Evolutionary conservation across 139 green algal species (phyloP).

Genomic region (Nannochloris sp.): DNA sequence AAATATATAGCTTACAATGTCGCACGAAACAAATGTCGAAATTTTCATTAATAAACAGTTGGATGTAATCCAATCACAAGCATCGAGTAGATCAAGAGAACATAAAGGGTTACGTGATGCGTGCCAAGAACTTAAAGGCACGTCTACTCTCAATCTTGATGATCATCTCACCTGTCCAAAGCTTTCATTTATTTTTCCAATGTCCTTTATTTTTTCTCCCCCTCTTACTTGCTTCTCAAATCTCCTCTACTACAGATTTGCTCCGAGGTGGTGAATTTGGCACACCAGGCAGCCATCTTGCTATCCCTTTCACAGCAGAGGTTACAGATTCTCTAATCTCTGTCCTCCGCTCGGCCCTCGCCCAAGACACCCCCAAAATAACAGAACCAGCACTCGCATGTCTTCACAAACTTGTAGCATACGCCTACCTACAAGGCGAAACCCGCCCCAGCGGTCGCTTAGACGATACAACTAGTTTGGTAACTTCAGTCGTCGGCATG

Average conservation of each 20-base stretch:
- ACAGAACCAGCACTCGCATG: conserved; percentile 70
- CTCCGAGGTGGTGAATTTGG: conserved; percentile 27
- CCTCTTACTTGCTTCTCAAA: neutral
- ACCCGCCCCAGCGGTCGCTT: conserved; percentile 33
- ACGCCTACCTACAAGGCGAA: conserved; percentile 76
- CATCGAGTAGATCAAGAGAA: conserved; percentile 48
- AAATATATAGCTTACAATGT: no score
- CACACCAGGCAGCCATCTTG: conserved; percentile 9
- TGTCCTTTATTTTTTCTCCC: neutral
- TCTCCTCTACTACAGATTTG: conserved; percentile 6
- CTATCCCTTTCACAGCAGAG: conserved; percentile 13
- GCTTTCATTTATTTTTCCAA: no score
- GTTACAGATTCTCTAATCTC: conserved; percentile 49
- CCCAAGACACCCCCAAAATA: conserved; percentile 31
- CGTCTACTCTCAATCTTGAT: conserved; percentile 8
- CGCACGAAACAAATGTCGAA: conserved; percentile 1
- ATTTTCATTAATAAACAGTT: conserved; percentile 8
- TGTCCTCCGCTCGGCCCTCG: conserved; percentile 57
- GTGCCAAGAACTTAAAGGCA: conserved; percentile 60
- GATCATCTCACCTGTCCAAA: no score
- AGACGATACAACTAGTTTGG: conserved; percentile 40
- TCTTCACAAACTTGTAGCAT: conserved; percentile 81
- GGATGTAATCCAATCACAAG: neutral
- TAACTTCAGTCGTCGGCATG: conserved; percentile 42
- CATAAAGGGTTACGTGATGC: conserved; percentile 50